These are phyloP conservation scores for Adansonia gregorii DNA, from an alignment of 441 rosid species.

Conservation along the genomic window DNA sequence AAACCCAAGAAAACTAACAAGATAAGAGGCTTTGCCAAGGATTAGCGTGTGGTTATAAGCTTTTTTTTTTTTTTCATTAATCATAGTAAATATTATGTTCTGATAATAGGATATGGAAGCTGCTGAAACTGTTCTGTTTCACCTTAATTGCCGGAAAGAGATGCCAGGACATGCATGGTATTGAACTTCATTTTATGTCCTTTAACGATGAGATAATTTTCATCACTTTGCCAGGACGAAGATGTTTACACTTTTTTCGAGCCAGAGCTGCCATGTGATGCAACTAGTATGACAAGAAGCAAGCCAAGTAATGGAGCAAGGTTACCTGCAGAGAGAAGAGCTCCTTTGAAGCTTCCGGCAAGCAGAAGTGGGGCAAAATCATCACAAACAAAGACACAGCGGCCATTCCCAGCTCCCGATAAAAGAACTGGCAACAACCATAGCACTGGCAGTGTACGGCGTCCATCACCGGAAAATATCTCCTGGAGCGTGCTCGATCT, in stretches of 20 bases:
- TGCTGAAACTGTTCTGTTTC: not conserved
- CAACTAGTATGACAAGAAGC: constrained; percentile 49
- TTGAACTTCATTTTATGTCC: not conserved
- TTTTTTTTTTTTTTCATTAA: no score
- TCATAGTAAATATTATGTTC: not conserved
- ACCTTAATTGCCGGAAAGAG: not conserved
- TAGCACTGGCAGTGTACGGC: constrained; percentile 47
- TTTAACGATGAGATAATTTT: not conserved
- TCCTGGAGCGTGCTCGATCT: constrained; percentile 99
- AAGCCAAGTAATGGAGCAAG: constrained; percentile 62
- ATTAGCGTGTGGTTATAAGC: not conserved
- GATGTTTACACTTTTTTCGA: constrained; percentile 96
- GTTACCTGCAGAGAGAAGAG: constrained; percentile 58
- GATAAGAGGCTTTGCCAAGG: not conserved
- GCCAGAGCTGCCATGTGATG: constrained; percentile 88
- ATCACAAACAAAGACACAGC: constrained; percentile 53
- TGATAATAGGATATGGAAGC: constrained; percentile 13
- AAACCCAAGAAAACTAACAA: not conserved
- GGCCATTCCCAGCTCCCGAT: constrained; percentile 54
- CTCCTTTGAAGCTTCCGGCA: constrained; percentile 57
- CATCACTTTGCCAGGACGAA: constrained; percentile 65
- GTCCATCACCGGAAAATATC: constrained; percentile 66
- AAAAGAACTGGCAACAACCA: constrained; percentile 49
- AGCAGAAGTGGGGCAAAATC: constrained; percentile 66
- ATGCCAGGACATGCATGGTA: not conserved